Evolutionary conservation across 148 eudicot genomes (phyloP).

Genomic region (Chenopodium album): DNA sequence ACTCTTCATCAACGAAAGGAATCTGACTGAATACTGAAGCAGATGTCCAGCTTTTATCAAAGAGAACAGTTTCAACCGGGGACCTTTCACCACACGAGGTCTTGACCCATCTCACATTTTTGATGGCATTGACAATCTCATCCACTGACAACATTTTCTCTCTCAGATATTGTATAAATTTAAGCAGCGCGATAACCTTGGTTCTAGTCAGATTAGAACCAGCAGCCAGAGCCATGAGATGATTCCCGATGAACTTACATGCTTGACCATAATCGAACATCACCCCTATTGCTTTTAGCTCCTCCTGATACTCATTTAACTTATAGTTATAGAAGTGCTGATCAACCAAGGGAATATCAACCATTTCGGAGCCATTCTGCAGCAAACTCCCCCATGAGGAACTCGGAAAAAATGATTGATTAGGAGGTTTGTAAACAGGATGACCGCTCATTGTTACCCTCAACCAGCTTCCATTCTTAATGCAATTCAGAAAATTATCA

Average conservation of each 20-base stretch:
- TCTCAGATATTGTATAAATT: constrained; percentile 45
- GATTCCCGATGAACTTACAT: constrained; percentile 49
- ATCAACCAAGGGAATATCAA: constrained; percentile 62
- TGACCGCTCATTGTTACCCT: constrained; percentile 44
- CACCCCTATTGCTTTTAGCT: constrained; percentile 54
- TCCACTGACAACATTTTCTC: constrained; percentile 39
- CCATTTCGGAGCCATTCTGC: constrained; percentile 44
- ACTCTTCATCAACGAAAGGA: constrained; percentile 47
- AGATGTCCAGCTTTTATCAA: constrained; percentile 39
- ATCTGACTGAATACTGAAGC: constrained; percentile 46
- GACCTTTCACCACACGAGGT: constrained; percentile 47
- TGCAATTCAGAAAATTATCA: constrained; percentile 35
- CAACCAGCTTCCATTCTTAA: constrained; percentile 53
- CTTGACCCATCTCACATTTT: constrained; percentile 46
- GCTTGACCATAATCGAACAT: constrained; percentile 47
- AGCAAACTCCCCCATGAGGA: constrained; percentile 46
- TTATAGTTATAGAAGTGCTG: constrained; percentile 37
- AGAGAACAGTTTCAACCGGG: constrained; percentile 49
- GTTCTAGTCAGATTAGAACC: constrained; percentile 34
- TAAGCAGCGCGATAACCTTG: constrained; percentile 51
- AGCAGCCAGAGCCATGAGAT: constrained; percentile 45
- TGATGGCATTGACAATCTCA: constrained; percentile 35
- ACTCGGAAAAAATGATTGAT: constrained; percentile 46
- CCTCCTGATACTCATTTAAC: constrained; percentile 41
- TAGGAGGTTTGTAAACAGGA: constrained; percentile 44